Percentiles rank a stretch among this genome's conserved stretches.
These are phyloP conservation scores for Mesembryanthemum crystallinum DNA, from an alignment of 148 eudicot species.

Conservation along the genomic window DNA sequence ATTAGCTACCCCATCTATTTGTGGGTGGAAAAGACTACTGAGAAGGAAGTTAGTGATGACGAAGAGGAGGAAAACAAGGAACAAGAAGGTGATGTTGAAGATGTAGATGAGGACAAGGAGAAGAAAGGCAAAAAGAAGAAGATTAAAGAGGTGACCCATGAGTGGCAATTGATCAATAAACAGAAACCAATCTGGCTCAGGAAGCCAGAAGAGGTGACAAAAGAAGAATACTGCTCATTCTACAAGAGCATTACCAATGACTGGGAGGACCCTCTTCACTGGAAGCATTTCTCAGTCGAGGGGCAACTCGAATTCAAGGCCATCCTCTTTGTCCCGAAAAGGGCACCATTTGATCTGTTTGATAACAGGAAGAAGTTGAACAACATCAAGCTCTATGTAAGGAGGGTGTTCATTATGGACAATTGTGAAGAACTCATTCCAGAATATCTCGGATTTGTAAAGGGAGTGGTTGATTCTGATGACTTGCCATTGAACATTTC, in stretches of 20 bases:
- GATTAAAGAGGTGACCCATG: constrained; percentile 78
- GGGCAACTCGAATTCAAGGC: constrained; percentile 87
- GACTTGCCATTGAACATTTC: too few relatives aligned
- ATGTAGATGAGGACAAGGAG: constrained; percentile 62
- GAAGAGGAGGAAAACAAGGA: constrained; percentile 83
- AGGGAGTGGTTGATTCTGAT: constrained; percentile 94
- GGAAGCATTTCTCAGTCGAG: constrained; percentile 90
- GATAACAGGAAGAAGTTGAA: constrained; percentile 82
- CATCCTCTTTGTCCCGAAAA: constrained; percentile 71
- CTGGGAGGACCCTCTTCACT: constrained; percentile 81
- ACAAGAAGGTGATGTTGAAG: constrained; percentile 71
- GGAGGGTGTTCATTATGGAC: constrained; percentile 92
- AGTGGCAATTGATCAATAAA: constrained; percentile 81
- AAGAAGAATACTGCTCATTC: constrained; percentile 81
- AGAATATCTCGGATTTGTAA: constrained; percentile 80
- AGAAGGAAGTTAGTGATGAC: constrained; percentile 83
- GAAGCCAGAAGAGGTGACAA: constrained; percentile 88
- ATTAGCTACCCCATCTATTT: constrained; percentile 90
- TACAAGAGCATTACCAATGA: constrained; percentile 91
- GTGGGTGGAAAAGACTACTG: constrained; percentile 76
- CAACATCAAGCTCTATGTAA: constrained; percentile 85
- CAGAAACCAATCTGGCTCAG: constrained; percentile 90
- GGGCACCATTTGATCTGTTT: constrained; percentile 83
- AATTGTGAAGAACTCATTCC: constrained; percentile 87
- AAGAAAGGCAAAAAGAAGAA: constrained; percentile 65